These are phyloP conservation scores for Picea engelmannii DNA, from an alignment of 83 land plant species.

Conservation along the genomic window DNA sequence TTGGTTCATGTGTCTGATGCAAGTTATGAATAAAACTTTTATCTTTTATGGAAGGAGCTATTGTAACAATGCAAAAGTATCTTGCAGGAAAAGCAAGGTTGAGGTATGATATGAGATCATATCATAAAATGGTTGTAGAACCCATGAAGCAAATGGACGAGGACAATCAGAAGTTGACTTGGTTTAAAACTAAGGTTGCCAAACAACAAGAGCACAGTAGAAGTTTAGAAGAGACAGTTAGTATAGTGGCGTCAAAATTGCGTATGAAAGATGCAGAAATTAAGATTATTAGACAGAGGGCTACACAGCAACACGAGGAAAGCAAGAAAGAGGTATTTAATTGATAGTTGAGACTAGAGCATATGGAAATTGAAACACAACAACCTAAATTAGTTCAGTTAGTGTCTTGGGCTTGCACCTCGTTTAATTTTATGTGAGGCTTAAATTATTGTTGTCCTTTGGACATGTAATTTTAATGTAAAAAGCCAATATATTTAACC, in stretches of 20 bases:
- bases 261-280: conserved; percentile 53
- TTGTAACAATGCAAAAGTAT: no score
- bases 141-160: conserved; percentile 78
- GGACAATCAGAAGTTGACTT: conserved; percentile 57
- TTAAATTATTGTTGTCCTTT: no score
- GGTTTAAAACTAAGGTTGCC: conserved; percentile 42
- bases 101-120: conserved; percentile 72
- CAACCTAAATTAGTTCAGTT: no score
- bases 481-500: no score
- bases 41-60: no score
- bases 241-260: conserved; percentile 38
- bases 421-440: no score
- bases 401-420: no score
- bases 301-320: conserved; percentile 52
- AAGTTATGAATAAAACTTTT: no score
- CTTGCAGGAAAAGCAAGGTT: conserved; percentile 59
- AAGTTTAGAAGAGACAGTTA: conserved; percentile 50
- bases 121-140: conserved; percentile 64
- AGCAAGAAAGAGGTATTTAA: conserved; percentile 54
- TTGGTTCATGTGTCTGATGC: no score
- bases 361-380: no score
- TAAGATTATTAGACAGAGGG: conserved; percentile 46
- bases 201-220: conserved; percentile 39
- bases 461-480: no score
- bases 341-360: no score